A percentile compares a stretch with the other conserved stretches of the same genome.
Evolutionary conservation across 208 protist species (phyloP).

Genomic region (Entamoeba histolytica): DNA sequence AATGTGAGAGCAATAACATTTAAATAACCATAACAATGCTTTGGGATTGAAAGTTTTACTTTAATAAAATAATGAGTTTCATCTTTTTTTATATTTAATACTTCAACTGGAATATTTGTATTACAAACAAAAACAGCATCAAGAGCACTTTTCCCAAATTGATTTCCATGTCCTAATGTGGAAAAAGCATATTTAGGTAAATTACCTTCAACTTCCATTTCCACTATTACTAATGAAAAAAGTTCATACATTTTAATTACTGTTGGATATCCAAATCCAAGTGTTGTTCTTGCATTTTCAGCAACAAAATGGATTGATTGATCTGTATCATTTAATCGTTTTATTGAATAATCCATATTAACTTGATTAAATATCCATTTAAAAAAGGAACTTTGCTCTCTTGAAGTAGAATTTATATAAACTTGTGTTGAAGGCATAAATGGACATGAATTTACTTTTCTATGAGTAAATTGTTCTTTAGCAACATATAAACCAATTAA

Average conservation of each 20-base stretch:
- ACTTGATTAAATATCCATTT: background rate
- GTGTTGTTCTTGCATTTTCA: background rate
- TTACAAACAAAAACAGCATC: background rate
- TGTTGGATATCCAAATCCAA: background rate
- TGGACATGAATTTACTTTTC: background rate
- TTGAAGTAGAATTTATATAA: background rate
- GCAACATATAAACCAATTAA: background rate
- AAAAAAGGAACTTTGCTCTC: background rate
- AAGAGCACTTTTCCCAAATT: background rate
- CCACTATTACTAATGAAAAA: background rate
- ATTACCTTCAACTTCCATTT: background rate
- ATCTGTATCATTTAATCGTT: background rate
- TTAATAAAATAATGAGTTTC: background rate
- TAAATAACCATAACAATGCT: background rate
- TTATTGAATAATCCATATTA: background rate
- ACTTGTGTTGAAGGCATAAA: background rate
- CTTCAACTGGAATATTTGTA: background rate
- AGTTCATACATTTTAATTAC: background rate
- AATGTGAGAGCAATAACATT: background rate
- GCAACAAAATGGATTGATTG: background rate
- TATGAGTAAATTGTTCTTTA: background rate
- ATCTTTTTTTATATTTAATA: background rate
- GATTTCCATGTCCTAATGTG: background rate
- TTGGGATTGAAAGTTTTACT: background rate
- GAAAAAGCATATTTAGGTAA: background rate